A percentile compares a stretch with the other conserved stretches of the same genome.
Evolutionary conservation across 805 yeast genomes (phyloP).

Genomic region (Starmerella roubikii): DNA sequence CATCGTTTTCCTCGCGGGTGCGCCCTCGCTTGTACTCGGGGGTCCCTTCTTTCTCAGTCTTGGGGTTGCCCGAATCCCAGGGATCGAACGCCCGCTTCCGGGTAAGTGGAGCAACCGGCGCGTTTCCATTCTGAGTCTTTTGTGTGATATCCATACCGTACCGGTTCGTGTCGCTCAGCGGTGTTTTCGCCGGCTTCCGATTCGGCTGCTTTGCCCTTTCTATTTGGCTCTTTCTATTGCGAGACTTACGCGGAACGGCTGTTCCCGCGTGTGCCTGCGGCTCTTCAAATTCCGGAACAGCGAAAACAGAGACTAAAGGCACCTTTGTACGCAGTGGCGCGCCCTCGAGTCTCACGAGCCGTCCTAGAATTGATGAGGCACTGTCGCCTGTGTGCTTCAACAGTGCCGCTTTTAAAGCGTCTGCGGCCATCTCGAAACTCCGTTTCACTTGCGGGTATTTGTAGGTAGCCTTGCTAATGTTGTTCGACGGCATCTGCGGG

Average conservation of each 20-base stretch:
- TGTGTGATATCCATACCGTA: neutral
- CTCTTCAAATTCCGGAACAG: neutral
- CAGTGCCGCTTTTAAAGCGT: constrained; percentile 13
- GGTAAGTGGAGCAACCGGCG: neutral
- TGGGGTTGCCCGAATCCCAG: constrained; percentile 1
- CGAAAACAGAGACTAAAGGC: constrained; percentile 4
- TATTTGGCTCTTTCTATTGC: neutral
- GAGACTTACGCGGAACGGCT: neutral
- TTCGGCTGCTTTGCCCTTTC: neutral
- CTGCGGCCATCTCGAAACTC: constrained; percentile 38
- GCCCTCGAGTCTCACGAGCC: constrained; percentile 9
- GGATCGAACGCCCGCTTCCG: neutral
- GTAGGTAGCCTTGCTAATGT: constrained; percentile 73
- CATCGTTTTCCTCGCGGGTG: constrained; percentile 6
- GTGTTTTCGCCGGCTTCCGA: neutral
- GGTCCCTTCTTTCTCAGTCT: neutral
- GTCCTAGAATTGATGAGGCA: constrained; percentile 16
- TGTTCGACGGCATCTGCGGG: constrained; percentile 73
- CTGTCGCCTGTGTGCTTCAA: neutral
- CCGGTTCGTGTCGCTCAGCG: neutral
- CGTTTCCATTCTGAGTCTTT: neutral
- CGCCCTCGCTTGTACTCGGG: neutral
- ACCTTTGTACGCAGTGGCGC: constrained; percentile 3
- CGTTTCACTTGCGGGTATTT: constrained; percentile 66
- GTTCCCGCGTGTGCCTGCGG: neutral